These are phyloP conservation scores for Penicillium polonicum DNA, from an alignment of 2,329 filamentous ascomycete genomes.

Conservation along the genomic window DNA sequence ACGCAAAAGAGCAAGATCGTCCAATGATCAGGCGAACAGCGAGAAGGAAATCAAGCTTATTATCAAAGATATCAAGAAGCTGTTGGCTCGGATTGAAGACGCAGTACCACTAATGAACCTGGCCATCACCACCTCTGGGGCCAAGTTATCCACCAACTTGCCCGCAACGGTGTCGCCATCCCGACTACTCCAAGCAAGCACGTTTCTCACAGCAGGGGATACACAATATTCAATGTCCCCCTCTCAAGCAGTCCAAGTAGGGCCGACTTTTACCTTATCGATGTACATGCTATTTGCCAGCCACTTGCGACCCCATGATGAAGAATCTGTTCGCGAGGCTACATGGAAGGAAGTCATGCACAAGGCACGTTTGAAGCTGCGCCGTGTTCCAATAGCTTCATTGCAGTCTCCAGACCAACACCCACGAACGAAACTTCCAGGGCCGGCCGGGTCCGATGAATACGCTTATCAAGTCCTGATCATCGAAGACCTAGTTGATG, in stretches of 20 bases:
- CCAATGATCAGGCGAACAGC: constrained; percentile 54
- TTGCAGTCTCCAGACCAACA: constrained; percentile 27
- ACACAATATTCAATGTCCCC: constrained; percentile 71
- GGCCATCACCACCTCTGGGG: constrained; percentile 90
- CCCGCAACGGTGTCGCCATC: constrained; percentile 86
- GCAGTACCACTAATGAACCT: constrained; percentile 89
- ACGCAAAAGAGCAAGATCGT: constrained; percentile 33
- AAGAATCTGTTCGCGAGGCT: constrained; percentile 61
- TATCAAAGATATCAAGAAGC: constrained; percentile 68
- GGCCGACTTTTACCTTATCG: constrained; percentile 80
- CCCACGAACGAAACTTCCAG: constrained; percentile 30
- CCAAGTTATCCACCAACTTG: constrained; percentile 75
- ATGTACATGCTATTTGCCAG: constrained; percentile 94
- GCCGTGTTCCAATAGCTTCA: constrained; percentile 63
- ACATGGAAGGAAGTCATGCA: constrained; percentile 97
- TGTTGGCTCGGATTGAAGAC: constrained; percentile 80
- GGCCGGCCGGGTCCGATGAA: constrained; percentile 54
- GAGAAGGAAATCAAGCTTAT: constrained; percentile 67
- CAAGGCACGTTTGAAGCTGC: constrained; percentile 80
- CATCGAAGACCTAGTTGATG: constrained; percentile 77
- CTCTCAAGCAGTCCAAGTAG: constrained; percentile 70
- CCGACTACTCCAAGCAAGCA: constrained; percentile 85
- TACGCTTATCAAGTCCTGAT: constrained; percentile 81
- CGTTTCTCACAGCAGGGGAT: constrained; percentile 83
- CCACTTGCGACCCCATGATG: constrained; percentile 61